Base-by-base conservation (phyloP, 1,284 basidiomycete genomes). In the Heterobasidion annosum region DNA sequence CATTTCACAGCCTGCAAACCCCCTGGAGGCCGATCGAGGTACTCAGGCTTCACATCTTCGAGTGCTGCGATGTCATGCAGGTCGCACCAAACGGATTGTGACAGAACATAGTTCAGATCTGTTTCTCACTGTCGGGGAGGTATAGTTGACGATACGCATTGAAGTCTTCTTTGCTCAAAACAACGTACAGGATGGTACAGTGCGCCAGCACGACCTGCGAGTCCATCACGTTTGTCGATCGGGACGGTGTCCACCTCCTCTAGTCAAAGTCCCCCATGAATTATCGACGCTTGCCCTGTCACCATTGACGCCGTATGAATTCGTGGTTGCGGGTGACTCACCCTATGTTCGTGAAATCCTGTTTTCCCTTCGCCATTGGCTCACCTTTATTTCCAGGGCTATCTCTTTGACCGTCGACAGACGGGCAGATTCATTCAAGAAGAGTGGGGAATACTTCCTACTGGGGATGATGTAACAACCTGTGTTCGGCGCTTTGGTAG, bases 401-500 rank as follows among this genome's bases (percentile, higher is more conserved):
- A 88, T 68, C 77, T 98, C 1, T 95, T 92, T 63, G 94, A 98
- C 67, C 78, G 94, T 52, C 79, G 94, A 54, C 88, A 93, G 67
- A 70, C 81, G 15, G 82, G 84, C 8, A 78, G 84, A 7, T 75
- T 81, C 52, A 68, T 89, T 33, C 70, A 75, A 55, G 77, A 77
- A 54, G 83, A 91, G 61, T 93, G 91, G 89, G 91, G 91, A 3
- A 70, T 80, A 57, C 70, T 78, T 3, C 71, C 75, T 19, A 63
- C 71, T 49, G 64, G 70, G 25, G 70, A 75, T 49, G 74, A 76
- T 62, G 67, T 79, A 42, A 87, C 88, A 2, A 86, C 87, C 43
- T 96, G 93, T 64, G 91, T 97, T 7, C 79, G 93, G 52, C 80
- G 87, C 34, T 92, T 97, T 64, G 91, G 91, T 10, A 73, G 89